These are phyloP conservation scores for Talaromyces sp. DNA, from an alignment of 2,329 filamentous ascomycete species.

Conservation along the genomic window DNA sequence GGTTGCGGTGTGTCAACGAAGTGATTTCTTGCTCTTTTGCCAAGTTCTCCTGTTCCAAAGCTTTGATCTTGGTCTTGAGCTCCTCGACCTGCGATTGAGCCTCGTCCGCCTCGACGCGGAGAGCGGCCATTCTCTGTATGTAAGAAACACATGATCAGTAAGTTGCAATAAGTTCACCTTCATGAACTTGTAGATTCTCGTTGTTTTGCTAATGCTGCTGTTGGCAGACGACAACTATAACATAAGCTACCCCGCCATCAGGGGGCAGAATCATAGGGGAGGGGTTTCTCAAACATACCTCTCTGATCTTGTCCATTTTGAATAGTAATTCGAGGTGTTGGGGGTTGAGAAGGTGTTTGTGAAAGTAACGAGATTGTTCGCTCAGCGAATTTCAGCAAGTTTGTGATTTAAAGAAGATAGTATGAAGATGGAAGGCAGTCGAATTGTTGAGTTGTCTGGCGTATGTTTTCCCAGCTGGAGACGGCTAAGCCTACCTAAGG, in stretches of 20 bases:
- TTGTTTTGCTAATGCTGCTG: conserved; percentile 7
- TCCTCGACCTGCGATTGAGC: conserved; percentile 78
- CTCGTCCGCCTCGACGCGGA: conserved; percentile 91
- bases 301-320: conserved; percentile 63
- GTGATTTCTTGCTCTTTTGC: conserved; percentile 98
- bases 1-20: conserved; percentile 93
- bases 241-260: conserved; percentile 41
- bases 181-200: neutral
- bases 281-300: conserved; percentile 12
- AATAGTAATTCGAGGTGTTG: conserved; percentile 30
- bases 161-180: neutral
- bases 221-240: conserved; percentile 21
- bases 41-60: conserved; percentile 89
- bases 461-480: conserved; percentile 17
- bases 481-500: conserved; percentile 23
- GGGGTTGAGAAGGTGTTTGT: conserved; percentile 26
- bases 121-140: conserved; percentile 83
- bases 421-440: conserved; percentile 23
- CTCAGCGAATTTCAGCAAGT: conserved; percentile 34
- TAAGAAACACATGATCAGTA: conserved; percentile 18
- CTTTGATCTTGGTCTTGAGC: conserved; percentile 81
- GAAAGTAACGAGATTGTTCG: conserved; percentile 36
- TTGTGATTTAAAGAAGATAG: conserved; percentile 14
- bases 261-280: conserved; percentile 24
- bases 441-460: conserved; percentile 13